These are phyloP conservation scores for Xylaria palmicola DNA, from an alignment of 495 filamentous ascomycete genomes.

Conservation along the genomic window DNA sequence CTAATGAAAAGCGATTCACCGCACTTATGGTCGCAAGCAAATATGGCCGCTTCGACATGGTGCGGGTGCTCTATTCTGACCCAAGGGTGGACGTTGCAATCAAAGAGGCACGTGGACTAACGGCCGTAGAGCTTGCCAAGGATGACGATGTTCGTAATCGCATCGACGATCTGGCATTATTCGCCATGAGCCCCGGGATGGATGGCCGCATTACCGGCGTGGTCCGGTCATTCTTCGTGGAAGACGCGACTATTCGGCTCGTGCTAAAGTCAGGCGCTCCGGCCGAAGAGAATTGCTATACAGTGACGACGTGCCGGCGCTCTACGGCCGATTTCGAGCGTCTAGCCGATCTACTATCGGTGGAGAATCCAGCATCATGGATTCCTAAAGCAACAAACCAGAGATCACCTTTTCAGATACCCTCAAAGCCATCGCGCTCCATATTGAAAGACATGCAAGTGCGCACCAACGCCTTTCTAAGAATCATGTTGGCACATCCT, in stretches of 20 bases:
- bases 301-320: conserved; percentile 91
- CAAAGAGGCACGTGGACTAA: conserved; percentile 85
- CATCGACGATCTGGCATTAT: conserved; percentile 89
- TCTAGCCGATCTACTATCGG: conserved; percentile 77
- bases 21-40: conserved; percentile 99
- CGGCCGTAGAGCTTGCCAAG: conserved; percentile 94
- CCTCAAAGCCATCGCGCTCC: conserved; percentile 84
- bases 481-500: conserved; percentile 80
- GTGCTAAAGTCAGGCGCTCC: conserved; percentile 92
- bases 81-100: conserved; percentile 80
- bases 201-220: conserved; percentile 89
- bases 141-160: conserved; percentile 96
- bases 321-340: conserved; percentile 90
- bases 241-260: conserved; percentile 90
- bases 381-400: conserved; percentile 76
- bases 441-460: conserved; percentile 85
- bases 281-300: conserved; percentile 64
- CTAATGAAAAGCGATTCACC: conserved; percentile 94
- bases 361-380: conserved; percentile 95
- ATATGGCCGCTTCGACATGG: conserved; percentile 91
- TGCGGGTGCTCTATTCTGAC: conserved; percentile 83
- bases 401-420: conserved; percentile 87
- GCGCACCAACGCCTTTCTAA: conserved; percentile 81
- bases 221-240: conserved; percentile 95
- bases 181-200: conserved; percentile 66